Percentiles rank a stretch among this genome's conserved stretches.
Conservation (phyloP, 495 filamentous ascomycete genomes). For the Neurospora africana region DNA sequence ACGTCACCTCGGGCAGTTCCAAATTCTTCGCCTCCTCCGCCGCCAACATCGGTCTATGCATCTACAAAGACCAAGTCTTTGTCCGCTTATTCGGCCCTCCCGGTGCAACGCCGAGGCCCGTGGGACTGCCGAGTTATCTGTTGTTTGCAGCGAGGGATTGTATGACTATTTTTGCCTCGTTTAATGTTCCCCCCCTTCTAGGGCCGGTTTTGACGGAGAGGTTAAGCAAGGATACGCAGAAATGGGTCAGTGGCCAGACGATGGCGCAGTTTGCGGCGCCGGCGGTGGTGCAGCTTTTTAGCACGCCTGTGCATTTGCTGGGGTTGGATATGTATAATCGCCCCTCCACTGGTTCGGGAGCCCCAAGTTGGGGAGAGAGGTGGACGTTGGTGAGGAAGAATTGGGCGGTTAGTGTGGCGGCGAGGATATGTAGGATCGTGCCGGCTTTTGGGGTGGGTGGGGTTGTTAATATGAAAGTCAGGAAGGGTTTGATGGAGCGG, state of each 20-base stretch:
- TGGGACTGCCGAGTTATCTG: slow-evolving; percentile 53
- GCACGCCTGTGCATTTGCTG: slow-evolving; percentile 79
- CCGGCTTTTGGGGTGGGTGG: slow-evolving; percentile 92
- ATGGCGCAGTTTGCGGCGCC: slow-evolving; percentile 74
- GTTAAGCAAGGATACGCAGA: slow-evolving; percentile 37
- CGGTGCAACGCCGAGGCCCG: slow-evolving; percentile 38
- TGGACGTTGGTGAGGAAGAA: slow-evolving; percentile 57
- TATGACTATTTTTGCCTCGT: slow-evolving; percentile 85
- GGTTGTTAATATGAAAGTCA: slow-evolving; percentile 70
- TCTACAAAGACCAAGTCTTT: slow-evolving; percentile 88
- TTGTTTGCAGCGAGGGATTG: slow-evolving; percentile 82
- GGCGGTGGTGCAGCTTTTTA: slow-evolving; percentile 68
- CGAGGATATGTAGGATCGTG: slow-evolving; percentile 81
- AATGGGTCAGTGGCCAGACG: slow-evolving; percentile 35
- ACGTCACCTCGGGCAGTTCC: slow-evolving; percentile 57
- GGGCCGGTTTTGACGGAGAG: slow-evolving; percentile 51
- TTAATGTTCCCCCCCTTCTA: slow-evolving; percentile 77
- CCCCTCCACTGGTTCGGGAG: slow-evolving; percentile 30
- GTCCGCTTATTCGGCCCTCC: slow-evolving; percentile 67
- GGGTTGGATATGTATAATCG: slow-evolving; percentile 84
- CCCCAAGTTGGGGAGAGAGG: slow-evolving; percentile 42
- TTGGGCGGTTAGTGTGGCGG: slow-evolving; percentile 65
- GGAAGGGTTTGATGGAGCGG: slow-evolving; percentile 41
- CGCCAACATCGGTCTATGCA: slow-evolving; percentile 84
- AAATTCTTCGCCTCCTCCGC: slow-evolving; percentile 77